Conservation (phyloP, 495 filamentous ascomycete species). For the Thermothielavioides terrestris region DNA sequence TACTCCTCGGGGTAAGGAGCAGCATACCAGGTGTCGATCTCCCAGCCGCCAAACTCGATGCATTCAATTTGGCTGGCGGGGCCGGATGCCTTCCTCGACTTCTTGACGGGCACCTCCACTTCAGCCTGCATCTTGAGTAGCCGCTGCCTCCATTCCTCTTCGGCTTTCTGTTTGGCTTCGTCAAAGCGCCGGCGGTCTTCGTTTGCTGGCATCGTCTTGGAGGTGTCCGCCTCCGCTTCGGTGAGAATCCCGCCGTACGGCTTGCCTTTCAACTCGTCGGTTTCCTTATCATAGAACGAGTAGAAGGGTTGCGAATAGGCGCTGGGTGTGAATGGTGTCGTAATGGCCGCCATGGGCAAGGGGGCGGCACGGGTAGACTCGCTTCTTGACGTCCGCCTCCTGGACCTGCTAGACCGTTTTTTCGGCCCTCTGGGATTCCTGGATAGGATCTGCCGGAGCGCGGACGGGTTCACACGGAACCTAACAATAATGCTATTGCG, state of each 20-base stretch:
- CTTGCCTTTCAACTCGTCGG: constrained; percentile 81
- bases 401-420: constrained; percentile 34
- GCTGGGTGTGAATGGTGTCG: constrained; percentile 46
- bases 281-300: constrained; percentile 75
- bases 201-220: constrained; percentile 71
- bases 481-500: constrained; percentile 30
- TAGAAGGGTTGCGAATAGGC: constrained; percentile 62
- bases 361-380: constrained; percentile 4
- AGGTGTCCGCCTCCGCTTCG: constrained; percentile 84
- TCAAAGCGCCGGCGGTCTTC: constrained; percentile 79
- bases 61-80: constrained; percentile 95
- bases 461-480: constrained; percentile 51
- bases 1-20: constrained; percentile 98
- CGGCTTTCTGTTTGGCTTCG: constrained; percentile 75
- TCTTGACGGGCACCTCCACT: constrained; percentile 36
- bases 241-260: constrained; percentile 91
- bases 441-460: constrained; percentile 52
- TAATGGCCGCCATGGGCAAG: constrained; percentile 14
- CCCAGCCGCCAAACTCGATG: constrained; percentile 93
- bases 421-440: constrained; percentile 36
- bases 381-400: constrained; percentile 12
- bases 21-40: constrained; percentile 99
- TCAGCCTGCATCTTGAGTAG: constrained; percentile 41
- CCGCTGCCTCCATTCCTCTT: constrained; percentile 75
- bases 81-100: constrained; percentile 61